Evolutionary conservation across 495 filamentous ascomycete genomes (phyloP).

Genomic region (Neurospora pannonica): DNA sequence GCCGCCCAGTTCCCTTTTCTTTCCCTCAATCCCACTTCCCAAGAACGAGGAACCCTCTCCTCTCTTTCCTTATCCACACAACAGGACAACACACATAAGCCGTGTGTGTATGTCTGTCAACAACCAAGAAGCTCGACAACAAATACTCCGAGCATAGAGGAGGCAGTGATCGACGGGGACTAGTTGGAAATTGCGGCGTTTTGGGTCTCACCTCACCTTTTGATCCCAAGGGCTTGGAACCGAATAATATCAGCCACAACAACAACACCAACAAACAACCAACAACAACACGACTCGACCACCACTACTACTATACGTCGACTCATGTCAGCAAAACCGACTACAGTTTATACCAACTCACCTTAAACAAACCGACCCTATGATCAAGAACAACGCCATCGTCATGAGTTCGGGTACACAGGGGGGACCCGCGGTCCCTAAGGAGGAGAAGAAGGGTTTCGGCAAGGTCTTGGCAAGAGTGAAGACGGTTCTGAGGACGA

Average conservation of each 20-base stretch:
- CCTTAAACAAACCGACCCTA: not conserved
- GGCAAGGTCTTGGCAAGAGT: constrained; percentile 54
- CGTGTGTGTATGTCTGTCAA: not conserved
- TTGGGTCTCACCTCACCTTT: not conserved
- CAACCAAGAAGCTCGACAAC: not conserved
- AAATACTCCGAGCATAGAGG: not conserved
- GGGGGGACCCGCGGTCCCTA: constrained; percentile 22
- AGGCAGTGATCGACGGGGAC: not conserved
- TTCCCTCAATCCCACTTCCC: not conserved
- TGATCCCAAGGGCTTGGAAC: not conserved
- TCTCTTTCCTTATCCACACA: not conserved
- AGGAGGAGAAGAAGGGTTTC: constrained; percentile 51
- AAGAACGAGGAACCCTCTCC: not conserved
- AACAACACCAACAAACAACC: not conserved
- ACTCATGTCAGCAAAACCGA: not conserved
- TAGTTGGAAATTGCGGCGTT: not conserved
- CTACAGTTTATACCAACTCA: not conserved
- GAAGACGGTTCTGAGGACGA: constrained; percentile 48
- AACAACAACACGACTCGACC: not conserved
- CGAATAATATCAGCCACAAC: not conserved
- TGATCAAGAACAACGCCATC: constrained; percentile 3
- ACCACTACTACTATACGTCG: not conserved
- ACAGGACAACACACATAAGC: not conserved
- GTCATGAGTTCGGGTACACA: constrained; percentile 38
- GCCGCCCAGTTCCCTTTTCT: not conserved